Evolutionary conservation across 2,329 filamentous ascomycete species (phyloP).

Genomic region (Fusarium paranaense): DNA sequence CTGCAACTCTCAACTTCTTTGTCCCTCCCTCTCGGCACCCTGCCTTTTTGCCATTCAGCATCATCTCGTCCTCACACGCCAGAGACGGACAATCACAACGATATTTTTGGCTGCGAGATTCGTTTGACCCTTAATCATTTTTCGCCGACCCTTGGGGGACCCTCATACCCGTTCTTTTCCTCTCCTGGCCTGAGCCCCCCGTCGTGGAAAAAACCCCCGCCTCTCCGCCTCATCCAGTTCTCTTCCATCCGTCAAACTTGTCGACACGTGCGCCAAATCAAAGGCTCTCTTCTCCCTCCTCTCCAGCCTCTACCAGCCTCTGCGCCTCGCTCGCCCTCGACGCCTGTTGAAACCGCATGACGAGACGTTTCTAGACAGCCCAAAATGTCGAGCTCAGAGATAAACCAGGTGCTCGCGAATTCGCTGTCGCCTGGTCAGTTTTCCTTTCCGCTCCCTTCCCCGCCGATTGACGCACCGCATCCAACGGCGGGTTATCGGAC

Average conservation of each 20-base stretch:
- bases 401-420: slow-evolving; percentile 97
- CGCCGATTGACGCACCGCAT: slow-evolving; percentile 13
- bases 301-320: slow-evolving; percentile 12
- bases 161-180: slow-evolving; percentile 43
- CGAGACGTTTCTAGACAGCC: slow-evolving; percentile 50
- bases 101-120: slow-evolving; percentile 36
- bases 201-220: slow-evolving; percentile 44
- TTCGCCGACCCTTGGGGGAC: slow-evolving; percentile 11
- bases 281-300: slow-evolving; percentile 36
- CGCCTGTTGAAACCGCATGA: slow-evolving; percentile 51
- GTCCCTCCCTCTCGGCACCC: slow-evolving; percentile 22
- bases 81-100: slow-evolving; percentile 19
- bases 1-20: slow-evolving; percentile 6
- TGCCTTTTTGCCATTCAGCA: slow-evolving; percentile 20
- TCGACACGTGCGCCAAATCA: slow-evolving; percentile 47
- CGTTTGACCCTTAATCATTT: slow-evolving; percentile 31
- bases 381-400: slow-evolving; percentile 84
- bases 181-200: slow-evolving; percentile 36
- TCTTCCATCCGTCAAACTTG: slow-evolving; percentile 43
- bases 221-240: slow-evolving; percentile 45
- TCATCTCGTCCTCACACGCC: slow-evolving; percentile 19
- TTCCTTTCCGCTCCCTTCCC: slow-evolving; percentile 32
- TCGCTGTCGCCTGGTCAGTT: slow-evolving; percentile 92
- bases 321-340: slow-evolving; percentile 38
- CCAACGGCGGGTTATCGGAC: slow-evolving; percentile 7